Evolutionary conservation across 805 yeast genomes (phyloP).

Genomic region (Wickerhamomyces ciferrii): DNA sequence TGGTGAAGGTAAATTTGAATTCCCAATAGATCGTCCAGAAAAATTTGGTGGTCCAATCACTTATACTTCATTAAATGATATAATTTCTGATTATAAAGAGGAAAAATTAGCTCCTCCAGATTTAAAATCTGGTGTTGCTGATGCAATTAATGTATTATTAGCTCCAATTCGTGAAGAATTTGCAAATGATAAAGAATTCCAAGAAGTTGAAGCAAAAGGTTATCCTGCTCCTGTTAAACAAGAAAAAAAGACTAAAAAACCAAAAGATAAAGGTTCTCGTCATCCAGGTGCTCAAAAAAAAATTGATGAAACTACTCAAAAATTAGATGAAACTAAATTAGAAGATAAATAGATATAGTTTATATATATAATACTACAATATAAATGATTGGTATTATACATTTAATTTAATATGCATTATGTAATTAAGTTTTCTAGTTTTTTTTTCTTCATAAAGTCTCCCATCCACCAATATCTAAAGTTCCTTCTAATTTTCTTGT

Average conservation of each 20-base stretch:
- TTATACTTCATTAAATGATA: constrained; percentile 58
- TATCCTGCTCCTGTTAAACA: constrained; percentile 71
- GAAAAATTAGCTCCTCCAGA: constrained; percentile 88
- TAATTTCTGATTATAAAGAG: constrained; percentile 67
- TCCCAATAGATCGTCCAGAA: constrained; percentile 87
- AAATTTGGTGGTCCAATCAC: constrained; percentile 92
- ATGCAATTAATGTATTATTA: constrained; percentile 71
- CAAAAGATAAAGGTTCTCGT: constrained; percentile 82
- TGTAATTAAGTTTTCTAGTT: too few relatives aligned
- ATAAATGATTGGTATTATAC: too few relatives aligned
- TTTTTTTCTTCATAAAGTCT: constrained; percentile 64
- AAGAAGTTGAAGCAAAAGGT: constrained; percentile 69
- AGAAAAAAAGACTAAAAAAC: constrained; percentile 63
- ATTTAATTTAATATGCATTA: too few relatives aligned
- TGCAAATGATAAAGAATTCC: constrained; percentile 60
- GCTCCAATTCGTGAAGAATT: constrained; percentile 80
- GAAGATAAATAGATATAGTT: constrained; percentile 22
- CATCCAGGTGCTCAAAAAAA: constrained; percentile 64
- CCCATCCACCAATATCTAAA: constrained; percentile 95
- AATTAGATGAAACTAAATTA: constrained; percentile 33
- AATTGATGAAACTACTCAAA: constrained; percentile 28
- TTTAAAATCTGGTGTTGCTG: constrained; percentile 87
- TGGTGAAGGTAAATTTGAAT: constrained; percentile 53
- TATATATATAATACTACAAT: too few relatives aligned
- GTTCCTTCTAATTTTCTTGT: constrained; percentile 77